Percentiles rank a stretch among this genome's conserved stretches.
phyloP scores from a whole-genome alignment of 305 asterid genomes.

The Andrographis paniculata region DNA sequence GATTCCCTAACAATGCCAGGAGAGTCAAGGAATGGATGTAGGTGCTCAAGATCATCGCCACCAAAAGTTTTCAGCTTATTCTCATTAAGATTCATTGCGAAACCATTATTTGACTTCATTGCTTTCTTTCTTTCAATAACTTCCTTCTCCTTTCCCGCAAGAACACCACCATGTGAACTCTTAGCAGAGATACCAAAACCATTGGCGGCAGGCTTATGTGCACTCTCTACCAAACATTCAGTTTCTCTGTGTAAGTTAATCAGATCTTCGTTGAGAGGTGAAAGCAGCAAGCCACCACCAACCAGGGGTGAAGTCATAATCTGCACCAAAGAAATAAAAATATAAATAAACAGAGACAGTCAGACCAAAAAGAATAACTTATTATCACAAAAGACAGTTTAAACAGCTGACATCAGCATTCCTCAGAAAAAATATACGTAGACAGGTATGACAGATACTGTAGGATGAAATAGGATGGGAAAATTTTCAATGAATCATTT shows the following conservation, averaged over 20 bases:
- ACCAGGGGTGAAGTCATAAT: slow-evolving; percentile 57
- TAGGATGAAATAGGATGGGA: slow-evolving; percentile 15
- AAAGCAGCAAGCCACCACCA: slow-evolving; percentile 41
- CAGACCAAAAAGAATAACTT: slow-evolving; percentile 10
- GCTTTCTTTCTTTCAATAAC: slow-evolving; percentile 25
- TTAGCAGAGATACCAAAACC: slow-evolving; percentile 30
- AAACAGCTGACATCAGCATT: too few relatives aligned
- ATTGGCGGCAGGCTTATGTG: slow-evolving; percentile 30
- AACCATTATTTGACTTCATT: slow-evolving; percentile 30
- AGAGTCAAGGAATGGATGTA: slow-evolving; percentile 25
- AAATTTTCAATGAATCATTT: slow-evolving; percentile 2
- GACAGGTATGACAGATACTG: slow-evolving; percentile 10
- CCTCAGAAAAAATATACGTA: too few relatives aligned
- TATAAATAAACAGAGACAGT: slow-evolving; percentile 11
- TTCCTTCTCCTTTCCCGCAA: slow-evolving; percentile 30
- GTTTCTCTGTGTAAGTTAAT: slow-evolving; percentile 38
- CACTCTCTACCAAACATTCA: slow-evolving; percentile 23
- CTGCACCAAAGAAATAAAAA: slow-evolving; percentile 33
- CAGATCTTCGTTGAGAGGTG: slow-evolving; percentile 71
- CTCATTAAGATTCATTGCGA: slow-evolving; percentile 27
- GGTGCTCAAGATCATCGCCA: slow-evolving; percentile 28
- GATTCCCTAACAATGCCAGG: slow-evolving; percentile 23
- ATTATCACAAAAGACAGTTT: too few relatives aligned
- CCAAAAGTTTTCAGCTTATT: slow-evolving; percentile 29
- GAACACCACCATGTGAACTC: slow-evolving; percentile 28